Evolutionary conservation across 2,329 filamentous ascomycete genomes (phyloP), one percentile per base, ranked within the genome.

Genomic region (Aspergillus nomiae): DNA sequence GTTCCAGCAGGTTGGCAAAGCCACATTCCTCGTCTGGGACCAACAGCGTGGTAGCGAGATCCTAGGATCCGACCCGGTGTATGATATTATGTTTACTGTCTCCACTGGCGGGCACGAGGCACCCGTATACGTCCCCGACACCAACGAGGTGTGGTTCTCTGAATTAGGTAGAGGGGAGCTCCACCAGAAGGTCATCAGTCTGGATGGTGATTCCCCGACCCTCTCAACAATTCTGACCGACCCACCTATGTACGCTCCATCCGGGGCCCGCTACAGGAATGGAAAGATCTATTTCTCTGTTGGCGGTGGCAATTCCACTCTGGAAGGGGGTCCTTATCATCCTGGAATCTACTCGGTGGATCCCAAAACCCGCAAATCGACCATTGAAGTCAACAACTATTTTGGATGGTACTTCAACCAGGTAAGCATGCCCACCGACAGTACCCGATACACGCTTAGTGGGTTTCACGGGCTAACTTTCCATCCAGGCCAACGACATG

Each of bases 141-240:
- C 30, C n/a, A 58, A 58, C 41, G 41, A 32, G 41, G 16, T 58
- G 26, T 48, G 19, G 24, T 58, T 58, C 56, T 58, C 56, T 1
- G 24, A 34, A 8, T 10, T 58, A 1, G 24, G 21, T 2, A 30
- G 19, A 7, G 56, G 41, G 2, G 24, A 19, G 4, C 41, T 34
- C 8, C 28, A 41, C 16, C 56, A 58, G 32, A n/a, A 58, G 16
- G 56, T 58, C 14, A n/a, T 58, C 7, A 41, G 46, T 12, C 41
- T 58, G 12, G 12, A 24, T 24, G 30, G 16, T 12, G 56, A 58
- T 3, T 28, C 56, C 2, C 56, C 56, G 2, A 46, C 41, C 26
- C 9, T 58, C 21, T 28, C 26, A 5, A 26, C 12, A 12, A 19
- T 30, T 12, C n/a, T 32, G 24, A 19, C 41, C 21, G 56, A 58